Conservation (phyloP, 148 eudicot genomes). For the Silene latifolia region DNA sequence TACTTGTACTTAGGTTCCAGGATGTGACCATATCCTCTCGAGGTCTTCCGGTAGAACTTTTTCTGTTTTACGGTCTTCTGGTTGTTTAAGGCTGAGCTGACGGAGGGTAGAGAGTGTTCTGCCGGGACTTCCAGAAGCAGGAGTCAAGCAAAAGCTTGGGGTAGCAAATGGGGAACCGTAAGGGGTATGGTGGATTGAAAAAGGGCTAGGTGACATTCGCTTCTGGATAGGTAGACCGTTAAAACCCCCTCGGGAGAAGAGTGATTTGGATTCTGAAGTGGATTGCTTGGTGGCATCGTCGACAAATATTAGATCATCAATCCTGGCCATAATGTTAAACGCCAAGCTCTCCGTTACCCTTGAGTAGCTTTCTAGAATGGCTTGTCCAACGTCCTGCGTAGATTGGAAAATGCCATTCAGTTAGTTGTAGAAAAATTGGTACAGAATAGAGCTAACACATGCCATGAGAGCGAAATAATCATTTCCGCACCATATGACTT, state of each 20-base stretch:
- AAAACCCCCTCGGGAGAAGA: conserved; percentile 68
- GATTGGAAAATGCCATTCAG: not conserved
- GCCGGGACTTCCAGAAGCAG: conserved; percentile 63
- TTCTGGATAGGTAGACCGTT: conserved; percentile 74
- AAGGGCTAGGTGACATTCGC: conserved; percentile 86
- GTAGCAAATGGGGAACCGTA: conserved; percentile 82
- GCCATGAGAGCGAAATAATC: no score
- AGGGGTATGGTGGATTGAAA: conserved; percentile 85
- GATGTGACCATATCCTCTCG: conserved; percentile 36
- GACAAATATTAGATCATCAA: conserved; percentile 59
- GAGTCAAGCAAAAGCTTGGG: conserved; percentile 81
- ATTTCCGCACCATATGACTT: no score
- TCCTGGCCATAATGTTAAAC: conserved; percentile 86
- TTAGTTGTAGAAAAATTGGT: not conserved
- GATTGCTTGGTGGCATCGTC: conserved; percentile 75
- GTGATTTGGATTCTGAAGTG: conserved; percentile 50
- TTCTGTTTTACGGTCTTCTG: conserved; percentile 26
- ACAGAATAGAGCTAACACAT: not conserved
- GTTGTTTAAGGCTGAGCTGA: conserved; percentile 24
- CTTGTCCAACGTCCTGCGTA: conserved; percentile 88
- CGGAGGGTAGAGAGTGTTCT: conserved; percentile 40
- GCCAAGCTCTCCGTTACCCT: conserved; percentile 98
- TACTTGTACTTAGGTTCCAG: conserved; percentile 30
- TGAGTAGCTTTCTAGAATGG: conserved; percentile 98
- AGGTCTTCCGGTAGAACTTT: conserved; percentile 22